Base-by-base conservation (phyloP, 2,329 filamentous ascomycete genomes). In the Cladosporium sp. region DNA sequence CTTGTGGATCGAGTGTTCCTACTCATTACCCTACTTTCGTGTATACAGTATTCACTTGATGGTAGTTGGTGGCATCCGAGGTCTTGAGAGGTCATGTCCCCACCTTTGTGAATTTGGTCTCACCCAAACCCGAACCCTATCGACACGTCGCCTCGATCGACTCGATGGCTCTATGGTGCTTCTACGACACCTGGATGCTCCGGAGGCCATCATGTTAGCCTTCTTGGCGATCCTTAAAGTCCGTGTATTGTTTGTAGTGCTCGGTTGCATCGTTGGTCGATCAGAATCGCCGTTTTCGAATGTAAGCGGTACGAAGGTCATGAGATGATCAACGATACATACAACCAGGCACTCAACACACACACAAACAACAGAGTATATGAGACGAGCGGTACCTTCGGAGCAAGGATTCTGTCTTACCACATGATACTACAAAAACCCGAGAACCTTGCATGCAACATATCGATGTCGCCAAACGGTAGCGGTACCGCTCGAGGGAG, bases 1-100 rank as follows among this genome's bases (percentile, higher is more conserved):
- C 4, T 14, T 37, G 5, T 37, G 23, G 23, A 26, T 26, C 3
- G 35, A n/a, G 16, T 5, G 7, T 7, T 6, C n/a, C 37, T 18
- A 16, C 7, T 5, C 6, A 40, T 40, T 10, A 46, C 8, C 21
- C n/a, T 21, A 46, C 10, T 21, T 21, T 4, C n/a, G 11, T 21
- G 40, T 21, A 23, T 11, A 46, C 40, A 21, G n/a, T 21, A 5
- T 12, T 46, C n/a, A 10, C 21, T 46, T 11, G 28, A 31, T 33
- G 29, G n/a, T 53, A 33, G 26, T 33, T 46, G 28, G n/a, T 33
- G 52, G 52, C 52, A 55, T 55, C 52, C 52, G 52, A 55, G 28
- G 52, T 55, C 52, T 33, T n/a, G 16, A 21, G 11, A 33, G 33
- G 6, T 55, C 52, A 33, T 55, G 6, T 55, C 52, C 52, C 52